Base-by-base conservation (phyloP, 2,329 filamentous ascomycete species). In the Nigrospora osmanthi region DNA sequence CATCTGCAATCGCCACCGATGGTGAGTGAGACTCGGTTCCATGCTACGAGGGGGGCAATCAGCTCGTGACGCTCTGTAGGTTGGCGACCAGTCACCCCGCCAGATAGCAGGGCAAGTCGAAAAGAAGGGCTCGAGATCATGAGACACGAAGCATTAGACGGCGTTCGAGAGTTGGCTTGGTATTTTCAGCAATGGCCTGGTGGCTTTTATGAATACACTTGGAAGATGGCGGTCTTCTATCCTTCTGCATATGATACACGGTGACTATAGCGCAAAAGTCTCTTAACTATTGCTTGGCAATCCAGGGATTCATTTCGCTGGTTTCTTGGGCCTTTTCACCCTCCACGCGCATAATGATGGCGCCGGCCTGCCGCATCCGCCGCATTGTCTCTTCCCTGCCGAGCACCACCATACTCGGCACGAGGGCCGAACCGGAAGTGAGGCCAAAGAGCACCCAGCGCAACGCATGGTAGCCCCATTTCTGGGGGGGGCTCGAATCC, bases 141-240 rank as follows among this genome's bases (percentile, higher is more conserved):
- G 53, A 58, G 53, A 53, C 45, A 60, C 44, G 58, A 60, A 57
- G 58, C 59, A 61, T 62, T 53, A 45, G 48, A 49, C 46, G 59
- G 59, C 58, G 59, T 62, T 61, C 41, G 34, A 31, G 45, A 47
- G 40, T 35, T 10, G 45, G 45, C 44, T 35, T 35, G 17, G 38
- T 49, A 43, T 42, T 31, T 36, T 35, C 19, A 39, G 19, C 34
- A 39, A 31, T n/a, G 34, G 23, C 23, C 23, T 28, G 23, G 23
- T 10, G 23, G 23, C 23, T 28, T 28, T 28, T 28, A 28, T 35
- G 14, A n/a, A 35, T 35, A 35, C 34, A 35, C 34, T 35, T 35
- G 14, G 14, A 35, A 35, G 34, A 16, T 13, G 16, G 14, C 14
- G 34, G 23, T 28, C 23, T 28, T 28, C 23, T 28, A 28, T 28